Conservation (phyloP, 345 rosid genomes). For the Citrus maxima region DNA sequence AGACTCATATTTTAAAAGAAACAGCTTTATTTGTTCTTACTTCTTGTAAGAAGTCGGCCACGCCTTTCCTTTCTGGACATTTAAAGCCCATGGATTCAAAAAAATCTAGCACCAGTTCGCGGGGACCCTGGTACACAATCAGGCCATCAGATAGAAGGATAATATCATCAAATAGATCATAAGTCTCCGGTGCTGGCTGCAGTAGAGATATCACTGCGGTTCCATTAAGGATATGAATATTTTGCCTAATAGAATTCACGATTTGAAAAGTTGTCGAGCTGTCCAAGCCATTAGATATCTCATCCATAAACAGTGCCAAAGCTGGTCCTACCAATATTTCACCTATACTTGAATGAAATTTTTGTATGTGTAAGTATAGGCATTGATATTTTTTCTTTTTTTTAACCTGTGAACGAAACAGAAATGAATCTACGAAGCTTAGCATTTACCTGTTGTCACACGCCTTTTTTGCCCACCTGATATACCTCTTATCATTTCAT, state of each 20-base stretch:
- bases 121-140: slow-evolving; percentile 1
- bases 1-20: slow-evolving; percentile 11
- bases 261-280: slow-evolving; percentile 77
- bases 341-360: slow-evolving; percentile 30
- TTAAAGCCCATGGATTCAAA: slow-evolving; percentile 64
- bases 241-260: slow-evolving; percentile 54
- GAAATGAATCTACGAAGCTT: background rate
- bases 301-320: slow-evolving; percentile 67
- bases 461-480: slow-evolving; percentile 75
- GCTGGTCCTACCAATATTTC: slow-evolving; percentile 79
- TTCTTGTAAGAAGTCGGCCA: slow-evolving; percentile 80
- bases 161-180: slow-evolving; percentile 66
- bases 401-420: background rate
- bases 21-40: slow-evolving; percentile 29
- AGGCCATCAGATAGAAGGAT: slow-evolving; percentile 66
- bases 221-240: slow-evolving; percentile 46
- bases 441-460: slow-evolving; percentile 53
- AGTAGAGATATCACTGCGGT: slow-evolving; percentile 78
- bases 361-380: background rate
- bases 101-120: slow-evolving; percentile 21
- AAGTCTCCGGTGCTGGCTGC: slow-evolving; percentile 83
- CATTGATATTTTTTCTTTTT: background rate
- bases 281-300: slow-evolving; percentile 77
- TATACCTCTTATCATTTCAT: slow-evolving; percentile 60
- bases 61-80: slow-evolving; percentile 73